Evolutionary conservation across 495 filamentous ascomycete species (phyloP).

Genomic region (Xylaria sp.): DNA sequence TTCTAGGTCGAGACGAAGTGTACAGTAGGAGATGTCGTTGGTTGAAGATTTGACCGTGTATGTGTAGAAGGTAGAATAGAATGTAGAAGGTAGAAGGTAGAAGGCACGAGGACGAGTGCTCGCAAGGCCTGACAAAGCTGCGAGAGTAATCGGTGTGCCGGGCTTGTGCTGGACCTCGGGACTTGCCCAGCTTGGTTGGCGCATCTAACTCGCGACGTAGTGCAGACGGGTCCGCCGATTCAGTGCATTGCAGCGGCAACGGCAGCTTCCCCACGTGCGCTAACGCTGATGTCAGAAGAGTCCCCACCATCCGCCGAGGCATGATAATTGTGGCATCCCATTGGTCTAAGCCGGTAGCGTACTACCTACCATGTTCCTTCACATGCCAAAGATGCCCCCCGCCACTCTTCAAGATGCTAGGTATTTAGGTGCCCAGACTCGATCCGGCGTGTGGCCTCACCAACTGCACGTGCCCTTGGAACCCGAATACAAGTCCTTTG

Average conservation of each 20-base stretch:
- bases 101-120: neutral
- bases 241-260: conserved; percentile 26
- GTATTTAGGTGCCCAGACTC: too few relatives aligned
- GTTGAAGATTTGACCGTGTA: neutral
- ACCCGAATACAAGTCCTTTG: neutral
- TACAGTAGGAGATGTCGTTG: neutral
- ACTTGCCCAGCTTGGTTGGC: conserved; percentile 22
- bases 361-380: neutral
- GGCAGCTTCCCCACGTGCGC: conserved; percentile 20
- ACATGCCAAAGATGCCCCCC: conserved; percentile 20
- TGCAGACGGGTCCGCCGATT: neutral
- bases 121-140: conserved; percentile 16
- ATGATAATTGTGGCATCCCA: conserved; percentile 15
- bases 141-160: conserved; percentile 6
- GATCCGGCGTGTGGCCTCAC: neutral
- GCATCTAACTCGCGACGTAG: conserved; percentile 10
- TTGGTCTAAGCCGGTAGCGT: conserved; percentile 19
- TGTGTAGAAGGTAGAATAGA: too few relatives aligned
- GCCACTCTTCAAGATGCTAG: neutral
- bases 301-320: conserved; percentile 37
- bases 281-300: conserved; percentile 39
- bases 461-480: neutral
- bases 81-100: too few relatives aligned
- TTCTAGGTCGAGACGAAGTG: neutral
- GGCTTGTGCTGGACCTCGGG: conserved; percentile 33